Percentiles rank a stretch among this genome's conserved stretches.
phyloP scores from a whole-genome alignment of 352 stramenopile species.

The Pythium phragmiticola region DNA sequence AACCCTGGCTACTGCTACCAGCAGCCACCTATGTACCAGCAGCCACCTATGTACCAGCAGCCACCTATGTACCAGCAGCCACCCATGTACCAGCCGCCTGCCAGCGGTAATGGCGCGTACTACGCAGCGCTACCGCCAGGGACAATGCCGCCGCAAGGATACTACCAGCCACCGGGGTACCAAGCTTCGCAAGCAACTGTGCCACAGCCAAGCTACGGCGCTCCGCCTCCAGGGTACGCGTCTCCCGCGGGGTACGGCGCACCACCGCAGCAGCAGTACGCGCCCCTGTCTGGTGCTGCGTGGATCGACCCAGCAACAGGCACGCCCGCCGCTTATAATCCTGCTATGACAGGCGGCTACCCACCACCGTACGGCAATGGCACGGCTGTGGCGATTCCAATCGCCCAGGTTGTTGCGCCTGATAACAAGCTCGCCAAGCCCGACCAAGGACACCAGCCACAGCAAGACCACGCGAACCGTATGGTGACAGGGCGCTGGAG shows the following conservation, averaged over 20 bases:
- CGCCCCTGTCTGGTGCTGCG: neutral
- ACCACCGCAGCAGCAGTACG: neutral
- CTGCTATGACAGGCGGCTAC: neutral
- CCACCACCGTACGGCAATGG: slow-evolving; percentile 2
- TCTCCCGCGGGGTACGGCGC: neutral
- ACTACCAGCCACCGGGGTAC: neutral
- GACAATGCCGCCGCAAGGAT: neutral
- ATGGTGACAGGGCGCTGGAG: slow-evolving; percentile 6
- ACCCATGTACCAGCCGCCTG: neutral
- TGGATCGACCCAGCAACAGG: neutral
- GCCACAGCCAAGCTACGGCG: too few relatives aligned
- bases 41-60: too few relatives aligned
- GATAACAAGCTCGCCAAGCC: neutral
- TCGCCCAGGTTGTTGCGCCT: neutral
- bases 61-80: too few relatives aligned
- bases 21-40: too few relatives aligned
- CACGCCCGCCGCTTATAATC: neutral
- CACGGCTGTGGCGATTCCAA: neutral
- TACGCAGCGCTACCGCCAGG: neutral
- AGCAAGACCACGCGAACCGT: neutral
- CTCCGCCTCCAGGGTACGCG: too few relatives aligned
- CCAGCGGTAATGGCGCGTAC: neutral
- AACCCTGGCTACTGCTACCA: too few relatives aligned
- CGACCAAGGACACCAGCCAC: neutral
- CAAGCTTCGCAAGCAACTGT: neutral